Conservation (phyloP, 768 basidiomycete species). For the Boletus tomentosulus region DNA sequence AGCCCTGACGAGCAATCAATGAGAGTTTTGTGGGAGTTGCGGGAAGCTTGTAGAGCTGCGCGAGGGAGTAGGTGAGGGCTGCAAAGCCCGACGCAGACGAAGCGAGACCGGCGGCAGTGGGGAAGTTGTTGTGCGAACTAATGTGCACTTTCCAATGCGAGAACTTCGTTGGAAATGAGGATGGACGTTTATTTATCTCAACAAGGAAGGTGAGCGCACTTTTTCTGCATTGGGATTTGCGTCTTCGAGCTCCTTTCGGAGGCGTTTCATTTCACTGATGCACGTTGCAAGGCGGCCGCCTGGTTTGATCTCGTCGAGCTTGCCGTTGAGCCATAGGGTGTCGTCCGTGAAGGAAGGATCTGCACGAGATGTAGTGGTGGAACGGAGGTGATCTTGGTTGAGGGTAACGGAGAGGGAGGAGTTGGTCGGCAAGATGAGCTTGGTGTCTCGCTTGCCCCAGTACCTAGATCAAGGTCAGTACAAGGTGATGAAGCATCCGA, state of each 20-base stretch:
- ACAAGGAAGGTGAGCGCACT: slow-evolving; percentile 36
- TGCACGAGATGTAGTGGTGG: slow-evolving; percentile 88
- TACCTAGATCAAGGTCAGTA: slow-evolving; percentile 52
- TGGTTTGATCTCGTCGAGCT: slow-evolving; percentile 82
- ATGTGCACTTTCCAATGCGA: slow-evolving; percentile 70
- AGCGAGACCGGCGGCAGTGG: slow-evolving; percentile 96
- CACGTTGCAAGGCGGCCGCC: slow-evolving; percentile 80
- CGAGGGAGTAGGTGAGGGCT: slow-evolving; percentile 86
- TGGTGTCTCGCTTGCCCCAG: slow-evolving; percentile 98
- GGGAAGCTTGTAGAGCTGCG: slow-evolving; percentile 80
- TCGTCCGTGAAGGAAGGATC: slow-evolving; percentile 72
- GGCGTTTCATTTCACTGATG: slow-evolving; percentile 78
- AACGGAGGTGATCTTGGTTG: slow-evolving; percentile 91
- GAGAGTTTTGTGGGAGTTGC: slow-evolving; percentile 78
- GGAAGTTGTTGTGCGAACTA: slow-evolving; percentile 96
- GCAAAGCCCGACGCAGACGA: slow-evolving; percentile 98
- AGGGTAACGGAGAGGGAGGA: slow-evolving; percentile 98
- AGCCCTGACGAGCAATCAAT: slow-evolving; percentile 93
- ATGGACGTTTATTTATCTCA: not conserved
- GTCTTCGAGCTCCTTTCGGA: slow-evolving; percentile 73
- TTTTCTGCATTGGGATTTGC: slow-evolving; percentile 60
- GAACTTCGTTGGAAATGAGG: slow-evolving; percentile 12
- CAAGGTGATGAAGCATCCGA: not conserved
- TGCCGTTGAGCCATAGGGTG: slow-evolving; percentile 91
- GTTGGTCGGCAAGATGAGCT: slow-evolving; percentile 94